phyloP scores from a whole-genome alignment of 1,139 yeast genomes.

The Yamadazyma dushanensis region DNA sequence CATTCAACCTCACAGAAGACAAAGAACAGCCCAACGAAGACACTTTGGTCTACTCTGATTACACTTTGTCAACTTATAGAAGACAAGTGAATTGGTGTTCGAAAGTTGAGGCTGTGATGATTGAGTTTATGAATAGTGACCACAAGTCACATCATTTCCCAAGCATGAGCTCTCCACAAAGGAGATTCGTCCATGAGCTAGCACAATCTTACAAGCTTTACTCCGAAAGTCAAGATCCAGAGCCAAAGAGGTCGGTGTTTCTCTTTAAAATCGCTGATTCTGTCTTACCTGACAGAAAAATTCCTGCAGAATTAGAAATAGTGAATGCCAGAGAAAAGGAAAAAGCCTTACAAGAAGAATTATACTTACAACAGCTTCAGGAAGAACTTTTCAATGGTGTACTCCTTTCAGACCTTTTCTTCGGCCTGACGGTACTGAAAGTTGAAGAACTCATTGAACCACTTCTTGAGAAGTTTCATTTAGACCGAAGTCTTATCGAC shows the following conservation, averaged over 20 bases:
- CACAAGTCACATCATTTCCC: conserved; percentile 54
- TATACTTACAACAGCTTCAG: conserved; percentile 12
- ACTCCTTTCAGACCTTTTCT: conserved; percentile 51
- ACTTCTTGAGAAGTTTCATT: conserved; percentile 2
- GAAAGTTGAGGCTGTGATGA: conserved; percentile 55
- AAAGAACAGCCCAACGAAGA: neutral
- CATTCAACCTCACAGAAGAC: conserved; percentile 35
- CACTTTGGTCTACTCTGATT: conserved; percentile 36
- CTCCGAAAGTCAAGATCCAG: conserved; percentile 77
- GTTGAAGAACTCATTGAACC: conserved; percentile 20
- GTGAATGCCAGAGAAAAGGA: conserved; percentile 24
- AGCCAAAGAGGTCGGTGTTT: conserved; percentile 74
- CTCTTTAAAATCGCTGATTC: conserved; percentile 47
- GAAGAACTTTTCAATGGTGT: conserved; percentile 49
- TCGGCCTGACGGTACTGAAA: conserved; percentile 52
- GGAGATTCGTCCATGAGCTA: conserved; percentile 69
- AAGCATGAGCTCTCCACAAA: conserved; percentile 69
- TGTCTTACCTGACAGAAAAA: conserved; percentile 26
- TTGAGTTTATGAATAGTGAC: conserved; percentile 45
- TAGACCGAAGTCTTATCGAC: conserved; percentile 24
- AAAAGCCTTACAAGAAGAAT: conserved; percentile 22
- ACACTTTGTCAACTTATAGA: conserved; percentile 41
- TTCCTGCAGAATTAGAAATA: conserved; percentile 32
- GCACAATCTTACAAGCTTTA: conserved; percentile 60
- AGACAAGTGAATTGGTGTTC: conserved; percentile 66